Evolutionary conservation across 23 red algal species (phyloP), one percentile per base, ranked within the genome.

Genomic region (Cyanidioschyzon merolae): DNA sequence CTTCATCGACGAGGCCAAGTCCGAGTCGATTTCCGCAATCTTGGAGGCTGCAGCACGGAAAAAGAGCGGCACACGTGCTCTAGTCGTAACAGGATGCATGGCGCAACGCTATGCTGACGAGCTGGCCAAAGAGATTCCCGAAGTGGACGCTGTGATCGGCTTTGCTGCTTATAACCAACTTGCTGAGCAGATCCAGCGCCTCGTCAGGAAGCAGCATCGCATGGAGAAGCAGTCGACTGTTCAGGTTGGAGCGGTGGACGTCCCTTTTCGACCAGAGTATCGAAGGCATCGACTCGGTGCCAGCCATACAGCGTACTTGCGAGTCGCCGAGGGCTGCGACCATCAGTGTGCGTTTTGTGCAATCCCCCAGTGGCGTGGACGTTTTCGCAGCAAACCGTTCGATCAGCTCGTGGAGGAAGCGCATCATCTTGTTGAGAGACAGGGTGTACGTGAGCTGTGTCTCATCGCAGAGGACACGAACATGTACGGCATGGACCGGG

Each of bases 381-480:
- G 54, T 41, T 96, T 96, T 68, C 79, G 92, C 21, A 90, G 87
- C 63, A 96, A 96, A 36, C 80, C 76, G 2, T 96, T 77, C 79
- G 76, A 90, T 40, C 41, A 30, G 29, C 36, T 96, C 26, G 63
- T 87, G 29, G 74, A 77, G 27, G 92, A 96, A 80, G 89, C 87
- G 37, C 82, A 85, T 37, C 38, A 58, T 16, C 59, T 96, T 18
- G 88, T 84, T 27, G 79, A 75, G 35, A 39, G 34, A 26, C 0
- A 37, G 38, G 92, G 92, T 30, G 92, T 88, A n/a, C 68, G 77
- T 39, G 92, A 96, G 77, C 77, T 96, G 0, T 83, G 79, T 74
- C 79, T 96, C 58, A 96, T 96, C 68, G 92, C 88, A 32, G 92
- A 96, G 58, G 92, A 90, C 77, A 96, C 92, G 1, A 96, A 96